phyloP scores from a whole-genome alignment of 305 asterid genomes.

The Solanum hybrid region DNA sequence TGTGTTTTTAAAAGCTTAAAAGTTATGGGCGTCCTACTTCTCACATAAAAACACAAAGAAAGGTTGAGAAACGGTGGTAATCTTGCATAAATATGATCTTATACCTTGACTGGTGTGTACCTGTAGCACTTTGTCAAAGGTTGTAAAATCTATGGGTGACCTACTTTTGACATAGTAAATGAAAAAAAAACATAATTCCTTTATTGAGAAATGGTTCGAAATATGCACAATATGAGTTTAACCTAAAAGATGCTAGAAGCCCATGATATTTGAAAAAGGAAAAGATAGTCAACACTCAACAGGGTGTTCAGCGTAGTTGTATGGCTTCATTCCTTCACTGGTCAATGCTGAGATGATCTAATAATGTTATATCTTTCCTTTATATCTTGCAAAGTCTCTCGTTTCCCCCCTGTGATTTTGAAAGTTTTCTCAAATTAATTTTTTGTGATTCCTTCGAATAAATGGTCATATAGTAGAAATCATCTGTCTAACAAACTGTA shows the following conservation, averaged over 20 bases:
- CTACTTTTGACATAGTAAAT: neutral
- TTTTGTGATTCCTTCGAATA: neutral
- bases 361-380: neutral
- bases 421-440: neutral
- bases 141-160: neutral
- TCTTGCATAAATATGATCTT: neutral
- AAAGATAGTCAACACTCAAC: neutral
- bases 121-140: neutral
- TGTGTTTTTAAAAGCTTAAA: neutral
- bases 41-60: neutral
- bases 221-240: neutral
- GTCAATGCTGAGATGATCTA: neutral
- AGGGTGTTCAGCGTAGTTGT: neutral
- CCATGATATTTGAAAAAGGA: neutral
- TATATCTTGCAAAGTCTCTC: neutral
- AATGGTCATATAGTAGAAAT: neutral
- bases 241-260: neutral
- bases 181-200: neutral
- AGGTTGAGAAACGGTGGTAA: neutral
- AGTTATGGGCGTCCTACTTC: neutral
- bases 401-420: neutral
- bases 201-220: neutral
- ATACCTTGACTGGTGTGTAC: neutral
- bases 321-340: neutral
- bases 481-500: neutral